Evolutionary conservation across 2,329 filamentous ascomycete genomes (phyloP), one percentile per base, ranked within the genome.

Genomic region (Calonectria hawksworthii): DNA sequence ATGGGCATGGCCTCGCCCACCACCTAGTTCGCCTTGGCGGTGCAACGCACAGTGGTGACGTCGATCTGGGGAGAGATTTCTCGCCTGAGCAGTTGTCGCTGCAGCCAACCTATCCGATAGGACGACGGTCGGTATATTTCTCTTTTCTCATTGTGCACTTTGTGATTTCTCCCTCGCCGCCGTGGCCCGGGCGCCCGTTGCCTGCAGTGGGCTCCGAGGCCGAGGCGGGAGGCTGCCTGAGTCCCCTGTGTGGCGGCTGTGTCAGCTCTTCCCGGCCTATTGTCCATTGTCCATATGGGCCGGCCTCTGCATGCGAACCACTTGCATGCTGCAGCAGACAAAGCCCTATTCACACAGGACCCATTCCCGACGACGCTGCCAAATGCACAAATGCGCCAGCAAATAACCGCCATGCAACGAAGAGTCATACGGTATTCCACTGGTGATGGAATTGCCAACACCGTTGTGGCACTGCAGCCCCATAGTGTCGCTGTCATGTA

Each of bases 1-100:
- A 79, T 28, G 76, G 71, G 41, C 75, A 70, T 76, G 75, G 68
- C 72, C 74, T 78, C 74, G 72, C 64, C 75, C 65, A 66, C 73
- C 76, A 66, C 73, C 76, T 66, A 74, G 68, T 68, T 68, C 63
- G 67, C 67, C 77, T 79, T 79, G 75, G 78, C 76, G 50, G 74
- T 77, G 78, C 78, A 70, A 74, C 71, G 74, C 76, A 73, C 68
- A 68, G 77, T 81, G 79, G 78, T 81, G 79, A 81, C 79, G 79
- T 81, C 79, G 79, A 63, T 75, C 76, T 79, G 76, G 75, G 74
- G 64, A 77, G 70, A 66, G 66, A 47, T 54, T 59, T 59, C 38
- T 64, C 63, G 74, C 44, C 56, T 74, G 63, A 72, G 66, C 64
- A 75, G 61, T 76, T 74, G 75, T 79, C 72, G 56, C 59, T 14